These are phyloP conservation scores for Salvia splendens DNA, from an alignment of 257 asterid species.

Conservation along the genomic window DNA sequence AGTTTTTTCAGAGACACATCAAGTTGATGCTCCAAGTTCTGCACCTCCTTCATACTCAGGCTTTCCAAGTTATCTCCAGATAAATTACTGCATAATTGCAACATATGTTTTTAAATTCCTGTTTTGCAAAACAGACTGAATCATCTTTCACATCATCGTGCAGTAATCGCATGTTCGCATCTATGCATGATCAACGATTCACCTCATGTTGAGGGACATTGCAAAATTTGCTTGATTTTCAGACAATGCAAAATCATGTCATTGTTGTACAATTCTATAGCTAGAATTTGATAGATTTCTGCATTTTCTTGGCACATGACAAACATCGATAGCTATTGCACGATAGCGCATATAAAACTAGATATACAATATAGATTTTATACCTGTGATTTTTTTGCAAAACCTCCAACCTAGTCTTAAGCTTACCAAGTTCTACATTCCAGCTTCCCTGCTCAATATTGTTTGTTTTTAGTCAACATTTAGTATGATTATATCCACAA, in stretches of 20 bases:
- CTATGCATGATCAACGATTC: too few relatives aligned
- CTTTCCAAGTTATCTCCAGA: conserved; percentile 63
- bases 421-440: conserved; percentile 66
- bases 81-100: conserved; percentile 48
- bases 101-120: not conserved
- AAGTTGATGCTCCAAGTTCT: conserved; percentile 68
- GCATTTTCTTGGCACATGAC: too few relatives aligned
- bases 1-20: conserved; percentile 60
- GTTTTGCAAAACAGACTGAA: too few relatives aligned
- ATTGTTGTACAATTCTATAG: too few relatives aligned
- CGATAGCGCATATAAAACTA: too few relatives aligned
- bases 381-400: conserved; percentile 70
- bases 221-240: too few relatives aligned
- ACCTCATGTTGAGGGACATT: too few relatives aligned
- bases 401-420: conserved; percentile 71
- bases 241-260: too few relatives aligned
- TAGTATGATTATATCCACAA: not conserved
- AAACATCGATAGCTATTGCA: too few relatives aligned
- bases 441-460: conserved; percentile 56
- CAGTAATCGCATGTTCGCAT: too few relatives aligned
- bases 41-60: conserved; percentile 59
- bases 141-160: too few relatives aligned
- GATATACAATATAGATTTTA: not conserved
- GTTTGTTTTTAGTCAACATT: not conserved
- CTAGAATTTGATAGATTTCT: too few relatives aligned